Conservation (phyloP, 2,329 filamentous ascomycete species). For the Botrytis medusae region DNA sequence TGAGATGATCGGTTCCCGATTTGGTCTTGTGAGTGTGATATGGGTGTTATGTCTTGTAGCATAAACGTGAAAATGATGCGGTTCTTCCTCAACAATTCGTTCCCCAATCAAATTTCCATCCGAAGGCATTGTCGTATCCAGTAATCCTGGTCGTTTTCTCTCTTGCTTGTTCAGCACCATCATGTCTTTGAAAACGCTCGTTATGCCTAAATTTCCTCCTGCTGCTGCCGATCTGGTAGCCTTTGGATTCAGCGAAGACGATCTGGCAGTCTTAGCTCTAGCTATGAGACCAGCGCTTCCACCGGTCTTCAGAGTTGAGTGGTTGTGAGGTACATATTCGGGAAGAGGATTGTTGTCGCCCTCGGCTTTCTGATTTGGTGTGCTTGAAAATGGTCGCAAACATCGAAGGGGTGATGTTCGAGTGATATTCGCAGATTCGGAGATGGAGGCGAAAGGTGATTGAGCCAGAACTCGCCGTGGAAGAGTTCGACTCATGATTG, state of each 20-base stretch:
- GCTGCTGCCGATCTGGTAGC: constrained; percentile 8
- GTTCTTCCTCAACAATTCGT: constrained; percentile 50
- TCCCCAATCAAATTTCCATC: constrained; percentile 31
- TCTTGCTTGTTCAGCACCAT: not conserved
- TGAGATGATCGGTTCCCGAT: constrained; percentile 75
- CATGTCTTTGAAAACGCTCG: constrained; percentile 1
- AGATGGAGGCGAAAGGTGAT: constrained; percentile 28
- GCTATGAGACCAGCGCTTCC: not conserved
- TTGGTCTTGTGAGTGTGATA: constrained; percentile 82
- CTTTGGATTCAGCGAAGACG: constrained; percentile 16
- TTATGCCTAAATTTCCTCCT: not conserved
- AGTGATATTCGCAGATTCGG: constrained; percentile 22
- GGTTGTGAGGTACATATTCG: not conserved
- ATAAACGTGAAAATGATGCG: constrained; percentile 85
- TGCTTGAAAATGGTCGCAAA: constrained; percentile 41
- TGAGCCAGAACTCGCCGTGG: constrained; percentile 36
- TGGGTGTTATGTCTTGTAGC: constrained; percentile 93
- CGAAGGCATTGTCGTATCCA: not conserved
- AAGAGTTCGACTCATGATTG: constrained; percentile 37
- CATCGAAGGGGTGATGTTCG: constrained; percentile 26
- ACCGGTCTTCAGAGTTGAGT: not conserved
- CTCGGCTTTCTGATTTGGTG: constrained; percentile 32
- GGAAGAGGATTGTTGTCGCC: constrained; percentile 21
- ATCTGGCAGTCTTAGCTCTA: not conserved
- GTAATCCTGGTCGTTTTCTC: not conserved